Evolutionary conservation across 192 early-diverging fungal genomes (phyloP), one percentile per base, ranked within the genome.

Genomic region (Backusella macrospora): DNA sequence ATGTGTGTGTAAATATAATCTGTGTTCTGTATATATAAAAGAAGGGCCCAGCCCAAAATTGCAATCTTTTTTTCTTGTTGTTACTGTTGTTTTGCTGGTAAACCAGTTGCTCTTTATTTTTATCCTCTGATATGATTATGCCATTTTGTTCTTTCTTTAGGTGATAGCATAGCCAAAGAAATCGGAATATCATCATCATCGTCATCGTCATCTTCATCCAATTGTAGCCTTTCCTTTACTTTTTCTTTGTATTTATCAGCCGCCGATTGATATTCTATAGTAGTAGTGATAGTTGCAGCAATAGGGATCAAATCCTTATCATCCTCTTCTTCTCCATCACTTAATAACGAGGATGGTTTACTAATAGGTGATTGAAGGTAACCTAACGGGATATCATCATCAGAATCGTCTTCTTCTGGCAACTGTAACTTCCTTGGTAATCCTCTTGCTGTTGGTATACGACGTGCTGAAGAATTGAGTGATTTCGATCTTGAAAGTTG

Each of bases 281-380:
- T 49, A 62, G 2, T 40, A 7, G 9, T 43, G 15, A 13, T 49
- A 5, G 73, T 38, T 5, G 15, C 37, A 0, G 76, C 76, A 44
- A 78, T 78, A 4, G 76, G 76, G 3, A 78, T 39, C 26, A 70
- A 39, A 70, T 78, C 76, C n/a, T 78, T 59, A 65, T 78, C 76
- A 55, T 78, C 76, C 13, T 78, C 76, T 34, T 78, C 76, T 44
- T 78, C 65, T 5, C 73, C 59, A 13, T 78, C 76, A 46, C 63
- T 73, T 39, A 78, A 43, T 12, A 78, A 26, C 4, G 76, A 78
- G 18, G 62, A 65, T 2, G 69, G 62, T 16, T 21, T 68, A 34
- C 62, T 26, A 18, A 37, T 26, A 23, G 62, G 48, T 48, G 73
- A 74, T 62, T 66, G 39, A 16, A 52, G 49, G 26, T 67, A 45